Percentiles rank a stretch among this genome's conserved stretches.
These are phyloP conservation scores for Chrysophaeum taylorii DNA, from an alignment of 352 stramenopile genomes.

Conservation along the genomic window DNA sequence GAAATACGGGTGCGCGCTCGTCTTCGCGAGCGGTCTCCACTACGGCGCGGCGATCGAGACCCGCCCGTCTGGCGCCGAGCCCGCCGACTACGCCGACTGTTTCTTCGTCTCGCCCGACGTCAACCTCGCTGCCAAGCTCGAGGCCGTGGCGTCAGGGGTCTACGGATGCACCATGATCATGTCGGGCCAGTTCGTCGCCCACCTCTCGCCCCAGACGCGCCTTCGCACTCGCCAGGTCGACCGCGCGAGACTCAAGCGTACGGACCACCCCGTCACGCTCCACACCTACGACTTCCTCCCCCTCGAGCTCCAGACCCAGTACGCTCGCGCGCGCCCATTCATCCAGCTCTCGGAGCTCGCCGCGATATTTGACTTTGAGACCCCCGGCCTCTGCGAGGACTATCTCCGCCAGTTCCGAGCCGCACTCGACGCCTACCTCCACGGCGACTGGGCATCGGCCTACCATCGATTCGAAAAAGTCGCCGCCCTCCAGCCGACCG, in stretches of 20 bases:
- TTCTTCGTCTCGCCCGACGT: conserved; percentile 93
- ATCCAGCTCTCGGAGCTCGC: conserved; percentile 43
- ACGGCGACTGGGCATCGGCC: conserved; percentile 67
- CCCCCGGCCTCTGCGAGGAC: conserved; percentile 52
- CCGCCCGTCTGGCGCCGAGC: no score
- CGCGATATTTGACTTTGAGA: conserved; percentile 62
- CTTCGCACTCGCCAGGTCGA: conserved; percentile 68
- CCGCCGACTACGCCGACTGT: conserved; percentile 70
- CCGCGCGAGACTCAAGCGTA: conserved; percentile 71
- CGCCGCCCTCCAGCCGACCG: background rate
- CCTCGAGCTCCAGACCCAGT: background rate
- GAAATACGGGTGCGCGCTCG: conserved; percentile 56
- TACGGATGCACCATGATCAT: conserved; percentile 87
- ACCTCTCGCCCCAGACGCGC: conserved; percentile 57
- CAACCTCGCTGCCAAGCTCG: conserved; percentile 91
- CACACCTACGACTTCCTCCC: conserved; percentile 72
- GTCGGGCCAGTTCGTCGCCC: conserved; percentile 78
- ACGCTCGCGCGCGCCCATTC: background rate
- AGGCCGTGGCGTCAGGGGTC: conserved; percentile 77
- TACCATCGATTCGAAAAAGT: background rate
- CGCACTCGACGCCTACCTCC: conserved; percentile 77
- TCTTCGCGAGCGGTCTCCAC: conserved; percentile 70
- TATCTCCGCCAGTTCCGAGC: conserved; percentile 60
- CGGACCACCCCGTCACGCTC: conserved; percentile 72
- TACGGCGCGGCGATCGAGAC: conserved; percentile 76